Conservation (phyloP, 768 basidiomycete species). For the Porphyrellus cyaneotinctus region DNA sequence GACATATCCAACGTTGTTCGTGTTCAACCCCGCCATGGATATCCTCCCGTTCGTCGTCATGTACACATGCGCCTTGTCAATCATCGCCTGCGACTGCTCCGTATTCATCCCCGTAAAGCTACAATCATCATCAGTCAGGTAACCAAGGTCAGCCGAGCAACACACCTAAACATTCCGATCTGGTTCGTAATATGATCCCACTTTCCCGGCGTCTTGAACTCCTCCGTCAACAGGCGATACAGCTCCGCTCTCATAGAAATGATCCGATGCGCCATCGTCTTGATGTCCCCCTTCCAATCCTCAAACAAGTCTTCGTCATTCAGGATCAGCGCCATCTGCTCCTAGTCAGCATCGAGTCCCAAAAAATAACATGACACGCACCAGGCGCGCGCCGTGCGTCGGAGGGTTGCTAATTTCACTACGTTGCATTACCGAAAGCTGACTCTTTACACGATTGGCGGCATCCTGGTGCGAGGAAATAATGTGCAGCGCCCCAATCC, state of each 20-base stretch:
- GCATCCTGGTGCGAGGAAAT: slow-evolving; percentile 62
- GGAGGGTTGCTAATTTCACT: slow-evolving; percentile 97
- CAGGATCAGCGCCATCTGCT: slow-evolving; percentile 75
- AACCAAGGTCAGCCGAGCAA: slow-evolving; percentile 11
- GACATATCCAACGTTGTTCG: slow-evolving; percentile 71
- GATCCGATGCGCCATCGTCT: slow-evolving; percentile 73
- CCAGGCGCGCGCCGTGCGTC: slow-evolving; percentile 84
- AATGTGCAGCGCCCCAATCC: slow-evolving; percentile 90
- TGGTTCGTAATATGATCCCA: slow-evolving; percentile 97
- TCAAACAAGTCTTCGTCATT: slow-evolving; percentile 69
- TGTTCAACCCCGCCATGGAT: slow-evolving; percentile 92
- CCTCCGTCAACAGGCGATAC: slow-evolving; percentile 60
- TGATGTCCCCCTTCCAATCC: slow-evolving; percentile 88
- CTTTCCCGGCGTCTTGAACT: slow-evolving; percentile 81
- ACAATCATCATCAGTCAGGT: slow-evolving; percentile 5
- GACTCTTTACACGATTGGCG: slow-evolving; percentile 72
- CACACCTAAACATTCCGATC: slow-evolving; percentile 96
- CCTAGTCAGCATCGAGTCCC: neutral
- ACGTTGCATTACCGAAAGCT: slow-evolving; percentile 86
- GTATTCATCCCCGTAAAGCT: slow-evolving; percentile 82
- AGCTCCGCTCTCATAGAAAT: slow-evolving; percentile 87
- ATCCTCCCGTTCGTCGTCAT: slow-evolving; percentile 86
- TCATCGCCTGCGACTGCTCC: slow-evolving; percentile 62
- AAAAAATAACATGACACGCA: slow-evolving; percentile 34
- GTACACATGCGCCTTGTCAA: slow-evolving; percentile 76